Percentiles rank a stretch among this genome's conserved stretches.
Evolutionary conservation across 352 stramenopile genomes (phyloP).

Genomic region (Pseudoperonospora humuli): DNA sequence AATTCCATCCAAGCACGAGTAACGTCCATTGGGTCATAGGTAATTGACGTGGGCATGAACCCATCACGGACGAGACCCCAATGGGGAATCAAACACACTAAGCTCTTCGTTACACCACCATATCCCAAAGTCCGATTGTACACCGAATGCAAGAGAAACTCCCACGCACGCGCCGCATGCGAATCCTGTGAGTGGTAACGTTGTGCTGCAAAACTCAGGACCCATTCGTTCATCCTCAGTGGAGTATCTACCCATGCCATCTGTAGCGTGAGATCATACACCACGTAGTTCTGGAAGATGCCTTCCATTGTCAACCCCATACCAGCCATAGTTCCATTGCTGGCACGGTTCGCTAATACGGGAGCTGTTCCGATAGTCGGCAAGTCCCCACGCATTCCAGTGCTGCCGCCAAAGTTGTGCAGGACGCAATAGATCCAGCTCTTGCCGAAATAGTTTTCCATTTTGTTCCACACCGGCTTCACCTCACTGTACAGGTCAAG

Average conservation of each 20-base stretch:
- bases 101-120: constrained; percentile 68
- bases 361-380: constrained; percentile 48
- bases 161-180: constrained; percentile 47
- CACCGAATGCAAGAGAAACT: constrained; percentile 41
- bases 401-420: constrained; percentile 79
- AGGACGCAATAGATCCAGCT: constrained; percentile 82
- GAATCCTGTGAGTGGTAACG: constrained; percentile 54
- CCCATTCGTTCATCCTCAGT: constrained; percentile 37
- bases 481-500: constrained; percentile 79
- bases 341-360: constrained; percentile 30
- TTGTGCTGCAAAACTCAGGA: constrained; percentile 43
- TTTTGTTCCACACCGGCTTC: constrained; percentile 56
- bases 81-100: constrained; percentile 57
- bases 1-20: constrained; percentile 50
- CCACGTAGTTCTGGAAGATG: constrained; percentile 83
- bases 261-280: constrained; percentile 71
- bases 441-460: constrained; percentile 77
- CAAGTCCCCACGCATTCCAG: constrained; percentile 66
- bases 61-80: constrained; percentile 55
- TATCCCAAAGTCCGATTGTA: constrained; percentile 67
- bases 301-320: constrained; percentile 79
- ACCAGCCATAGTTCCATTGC: constrained; percentile 63
- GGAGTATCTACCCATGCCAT: constrained; percentile 55
- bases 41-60: constrained; percentile 70
- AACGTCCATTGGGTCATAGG: constrained; percentile 61